Conservation (phyloP, 2,329 filamentous ascomycete species). For the Epicoccum nigrum region DNA sequence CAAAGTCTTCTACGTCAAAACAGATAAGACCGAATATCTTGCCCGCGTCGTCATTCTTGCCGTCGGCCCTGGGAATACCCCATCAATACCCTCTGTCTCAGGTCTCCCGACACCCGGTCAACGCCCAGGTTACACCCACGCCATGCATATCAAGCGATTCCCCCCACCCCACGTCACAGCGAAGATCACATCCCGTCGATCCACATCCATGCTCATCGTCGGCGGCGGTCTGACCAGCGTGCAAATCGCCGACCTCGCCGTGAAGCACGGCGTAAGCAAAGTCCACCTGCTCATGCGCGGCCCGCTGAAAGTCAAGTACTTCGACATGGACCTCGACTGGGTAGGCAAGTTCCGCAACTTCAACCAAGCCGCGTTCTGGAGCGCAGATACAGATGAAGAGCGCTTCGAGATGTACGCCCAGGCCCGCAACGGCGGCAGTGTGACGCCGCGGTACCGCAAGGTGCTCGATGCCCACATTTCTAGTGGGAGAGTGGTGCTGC, state of each 20-base stretch:
- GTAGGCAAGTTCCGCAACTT: conserved; percentile 82
- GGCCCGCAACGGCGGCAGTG: conserved; percentile 77
- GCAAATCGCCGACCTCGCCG: conserved; percentile 71
- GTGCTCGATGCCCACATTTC: conserved; percentile 67
- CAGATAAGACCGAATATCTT: conserved; percentile 61
- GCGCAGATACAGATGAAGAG: conserved; percentile 73
- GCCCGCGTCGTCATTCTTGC: conserved; percentile 71
- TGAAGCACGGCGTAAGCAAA: conserved; percentile 68
- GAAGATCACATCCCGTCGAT: conserved; percentile 55
- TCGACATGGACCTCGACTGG: conserved; percentile 78
- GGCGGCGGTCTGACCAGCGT: conserved; percentile 80
- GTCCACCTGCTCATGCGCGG: conserved; percentile 74
- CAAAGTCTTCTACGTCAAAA: conserved; percentile 69
- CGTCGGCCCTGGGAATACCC: conserved; percentile 68
- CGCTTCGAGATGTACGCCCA: conserved; percentile 68
- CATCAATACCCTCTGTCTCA: conserved; percentile 54
- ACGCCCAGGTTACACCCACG: conserved; percentile 65
- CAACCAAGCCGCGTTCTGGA: conserved; percentile 78
- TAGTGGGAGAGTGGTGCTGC: conserved; percentile 59
- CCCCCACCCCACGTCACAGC: conserved; percentile 59
- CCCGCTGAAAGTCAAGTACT: conserved; percentile 70
- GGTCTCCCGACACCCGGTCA: conserved; percentile 42
- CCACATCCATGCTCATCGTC: conserved; percentile 71
- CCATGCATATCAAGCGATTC: conserved; percentile 66
- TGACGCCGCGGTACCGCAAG: conserved; percentile 72